Evolutionary conservation across 306 rosid species (phyloP), one percentile per base, ranked within the genome.

Genomic region (Cicer yamashitae): DNA sequence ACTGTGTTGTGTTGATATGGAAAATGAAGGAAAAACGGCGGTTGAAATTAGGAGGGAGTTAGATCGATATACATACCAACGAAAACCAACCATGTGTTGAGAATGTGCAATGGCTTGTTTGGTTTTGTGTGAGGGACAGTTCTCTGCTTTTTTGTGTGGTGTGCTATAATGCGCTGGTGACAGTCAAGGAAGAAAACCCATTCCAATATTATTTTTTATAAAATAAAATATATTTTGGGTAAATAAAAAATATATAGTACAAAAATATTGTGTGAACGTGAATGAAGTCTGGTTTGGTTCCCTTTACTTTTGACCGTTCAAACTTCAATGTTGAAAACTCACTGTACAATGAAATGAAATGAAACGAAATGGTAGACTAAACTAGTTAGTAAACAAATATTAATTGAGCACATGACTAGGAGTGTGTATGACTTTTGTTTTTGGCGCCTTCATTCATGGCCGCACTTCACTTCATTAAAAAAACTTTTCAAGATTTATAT

Each of bases 161-260:
- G 79, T 84, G 88, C 86, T 85, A 79, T 74, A 84, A 87, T 90
- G 94, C 88, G 90, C 94, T 86, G 93, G 91, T 83, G 82, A 87
- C 93, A 81, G 93, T 93, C 94, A 87, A 87, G 84, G 88, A 82
- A 74, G 84, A 85, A 83, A 75, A 66, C 54, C 81, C 81, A 75
- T 71, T 64, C 51, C 70, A 53, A 54, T 48, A 48, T 48, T 13
- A 8, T 12, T 20, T 47, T 37, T 10, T 38, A 20, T 52, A 7
- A 20, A n/a, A 56, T 41, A 73, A 18, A 58, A 1, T 39, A 8
- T 8, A 39, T 45, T 39, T 37, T 1, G 40, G 45, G 70, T 58
- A 44, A 67, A 78, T 40, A 65, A 50, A 69, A 45, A 52, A 50
- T 2, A 39, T 4, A 17, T 64, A 40, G 38, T 30, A 30, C 37